These are phyloP conservation scores for Guyanaporus albipodus DNA, from an alignment of 768 basidiomycete genomes.

Conservation along the genomic window DNA sequence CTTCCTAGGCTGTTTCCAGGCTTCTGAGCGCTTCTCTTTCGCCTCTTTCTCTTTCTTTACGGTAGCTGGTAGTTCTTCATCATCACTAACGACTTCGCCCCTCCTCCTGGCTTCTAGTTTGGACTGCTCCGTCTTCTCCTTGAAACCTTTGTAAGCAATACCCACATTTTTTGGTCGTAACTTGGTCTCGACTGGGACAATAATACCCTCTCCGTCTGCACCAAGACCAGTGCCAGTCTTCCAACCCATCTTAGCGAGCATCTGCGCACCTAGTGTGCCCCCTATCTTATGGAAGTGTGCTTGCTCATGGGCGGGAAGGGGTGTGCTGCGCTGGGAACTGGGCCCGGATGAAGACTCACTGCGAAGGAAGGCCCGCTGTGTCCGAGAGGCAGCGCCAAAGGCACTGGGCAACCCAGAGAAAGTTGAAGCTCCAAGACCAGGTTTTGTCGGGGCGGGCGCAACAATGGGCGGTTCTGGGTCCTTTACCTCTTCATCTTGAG, in stretches of 20 bases:
- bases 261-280: conserved; percentile 77
- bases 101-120: conserved; percentile 74
- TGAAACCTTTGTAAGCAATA: conserved; percentile 83
- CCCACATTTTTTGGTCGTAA: conserved; percentile 82
- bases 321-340: conserved; percentile 42
- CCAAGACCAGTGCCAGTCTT: conserved; percentile 78
- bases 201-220: conserved; percentile 70
- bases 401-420: conserved; percentile 32
- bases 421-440: conserved; percentile 25
- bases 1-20: conserved; percentile 86
- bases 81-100: conserved; percentile 72
- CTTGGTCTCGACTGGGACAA: conserved; percentile 84
- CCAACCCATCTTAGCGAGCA: conserved; percentile 98
- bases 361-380: conserved; percentile 55
- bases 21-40: conserved; percentile 64
- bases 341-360: conserved; percentile 38
- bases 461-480: conserved; percentile 29
- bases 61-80: conserved; percentile 41
- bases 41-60: conserved; percentile 44
- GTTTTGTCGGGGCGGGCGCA: conserved; percentile 18
- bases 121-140: conserved; percentile 82
- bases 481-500: conserved; percentile 35
- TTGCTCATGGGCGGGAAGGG: conserved; percentile 61
- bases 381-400: conserved; percentile 36
- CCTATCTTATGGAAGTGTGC: conserved; percentile 81